Evolutionary conservation across 495 filamentous ascomycete species (phyloP).

Genomic region (Pyrenula massariospora): DNA sequence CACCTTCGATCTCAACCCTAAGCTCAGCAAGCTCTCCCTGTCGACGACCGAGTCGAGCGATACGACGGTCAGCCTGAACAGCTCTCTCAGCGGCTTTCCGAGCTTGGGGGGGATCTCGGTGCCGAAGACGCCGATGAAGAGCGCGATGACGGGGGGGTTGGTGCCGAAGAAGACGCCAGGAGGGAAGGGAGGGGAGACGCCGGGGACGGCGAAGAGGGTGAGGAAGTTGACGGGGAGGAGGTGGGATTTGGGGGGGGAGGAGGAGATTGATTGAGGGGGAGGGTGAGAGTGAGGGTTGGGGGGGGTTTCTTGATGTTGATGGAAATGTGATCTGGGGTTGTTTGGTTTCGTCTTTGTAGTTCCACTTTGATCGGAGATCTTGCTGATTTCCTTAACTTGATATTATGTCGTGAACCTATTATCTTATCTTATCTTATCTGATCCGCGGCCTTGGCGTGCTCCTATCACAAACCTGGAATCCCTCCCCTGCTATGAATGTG

Average conservation of each 20-base stretch:
- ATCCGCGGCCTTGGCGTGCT: too few relatives aligned
- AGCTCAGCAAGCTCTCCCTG: neutral
- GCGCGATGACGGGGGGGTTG: constrained; percentile 38
- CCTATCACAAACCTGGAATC: too few relatives aligned
- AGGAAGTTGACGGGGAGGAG: constrained; percentile 43
- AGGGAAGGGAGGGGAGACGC: constrained; percentile 33
- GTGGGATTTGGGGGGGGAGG: constrained; percentile 45
- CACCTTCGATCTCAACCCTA: neutral
- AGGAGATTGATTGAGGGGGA: constrained; percentile 20
- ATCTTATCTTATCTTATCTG: too few relatives aligned
- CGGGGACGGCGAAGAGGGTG: constrained; percentile 23
- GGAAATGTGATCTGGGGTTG: too few relatives aligned
- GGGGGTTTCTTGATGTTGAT: too few relatives aligned
- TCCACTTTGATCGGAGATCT: too few relatives aligned
- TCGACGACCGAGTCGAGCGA: neutral
- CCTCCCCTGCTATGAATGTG: too few relatives aligned
- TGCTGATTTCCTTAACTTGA: too few relatives aligned
- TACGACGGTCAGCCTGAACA: neutral
- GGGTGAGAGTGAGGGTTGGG: neutral
- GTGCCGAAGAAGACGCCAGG: constrained; percentile 43
- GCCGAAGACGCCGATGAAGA: constrained; percentile 1
- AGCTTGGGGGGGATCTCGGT: neutral
- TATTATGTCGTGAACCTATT: too few relatives aligned
- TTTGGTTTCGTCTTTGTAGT: too few relatives aligned
- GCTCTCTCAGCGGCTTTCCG: neutral